phyloP scores from a whole-genome alignment of 768 basidiomycete species.

The Trametes cinnabarina region DNA sequence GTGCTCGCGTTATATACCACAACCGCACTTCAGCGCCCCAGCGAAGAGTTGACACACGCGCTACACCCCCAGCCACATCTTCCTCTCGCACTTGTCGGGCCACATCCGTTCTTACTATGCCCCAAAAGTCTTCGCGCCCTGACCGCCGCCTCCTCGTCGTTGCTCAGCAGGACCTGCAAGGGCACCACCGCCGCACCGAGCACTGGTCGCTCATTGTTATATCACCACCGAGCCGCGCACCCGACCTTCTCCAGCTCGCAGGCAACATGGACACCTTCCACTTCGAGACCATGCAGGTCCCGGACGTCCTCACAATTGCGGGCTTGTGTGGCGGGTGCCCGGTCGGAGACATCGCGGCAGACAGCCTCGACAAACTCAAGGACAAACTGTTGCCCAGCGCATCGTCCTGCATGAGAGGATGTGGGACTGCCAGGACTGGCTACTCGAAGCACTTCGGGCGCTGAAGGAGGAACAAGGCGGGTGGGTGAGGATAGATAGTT shows the following conservation, averaged over 20 bases:
- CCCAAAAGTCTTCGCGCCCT: not conserved
- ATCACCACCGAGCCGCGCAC: not conserved
- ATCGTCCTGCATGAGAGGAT: not conserved
- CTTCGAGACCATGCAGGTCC: not conserved
- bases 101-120: not conserved
- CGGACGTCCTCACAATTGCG: not conserved
- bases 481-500: not conserved
- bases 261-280: conserved; percentile 8
- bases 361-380: not conserved
- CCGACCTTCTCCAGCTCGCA: conserved; percentile 1
- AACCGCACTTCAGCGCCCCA: too few species aligned
- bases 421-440: conserved; percentile 10
- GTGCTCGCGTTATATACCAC: too few species aligned
- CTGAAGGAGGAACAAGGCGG: not conserved
- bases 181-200: conserved; percentile 1
- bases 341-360: not conserved
- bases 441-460: not conserved
- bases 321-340: not conserved
- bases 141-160: not conserved
- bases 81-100: not conserved
- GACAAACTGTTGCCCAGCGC: not conserved
- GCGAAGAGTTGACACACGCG: too few species aligned
- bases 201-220: not conserved
- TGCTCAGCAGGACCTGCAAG: conserved; percentile 1
- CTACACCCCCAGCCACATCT: too few species aligned